phyloP scores from a whole-genome alignment of 768 basidiomycete genomes.

The Naganishia randhawae region DNA sequence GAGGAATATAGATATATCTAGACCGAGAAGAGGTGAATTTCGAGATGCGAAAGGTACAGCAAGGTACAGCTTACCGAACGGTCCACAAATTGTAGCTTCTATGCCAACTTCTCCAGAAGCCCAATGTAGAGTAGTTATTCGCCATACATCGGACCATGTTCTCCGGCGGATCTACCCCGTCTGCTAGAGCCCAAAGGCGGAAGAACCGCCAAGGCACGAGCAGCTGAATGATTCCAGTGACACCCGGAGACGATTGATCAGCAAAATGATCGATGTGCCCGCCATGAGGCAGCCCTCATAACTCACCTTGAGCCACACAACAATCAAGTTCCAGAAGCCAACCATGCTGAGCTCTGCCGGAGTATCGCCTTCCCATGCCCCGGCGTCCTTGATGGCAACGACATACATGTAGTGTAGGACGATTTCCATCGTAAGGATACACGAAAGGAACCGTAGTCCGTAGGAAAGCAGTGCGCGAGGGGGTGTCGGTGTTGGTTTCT shows the following conservation, averaged over 20 bases:
- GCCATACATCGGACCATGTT: slow-evolving; percentile 99
- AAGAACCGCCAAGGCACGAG: slow-evolving; percentile 96
- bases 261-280: too few relatives aligned
- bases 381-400: slow-evolving; percentile 82
- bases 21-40: neutral
- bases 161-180: slow-evolving; percentile 89
- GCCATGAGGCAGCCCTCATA: too few relatives aligned
- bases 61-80: slow-evolving; percentile 59
- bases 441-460: slow-evolving; percentile 65
- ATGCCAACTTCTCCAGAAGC: slow-evolving; percentile 98
- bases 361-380: slow-evolving; percentile 66
- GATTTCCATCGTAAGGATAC: slow-evolving; percentile 79
- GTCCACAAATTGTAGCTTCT: slow-evolving; percentile 95
- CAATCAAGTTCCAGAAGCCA: slow-evolving; percentile 92
- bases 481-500: slow-evolving; percentile 58
- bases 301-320: slow-evolving; percentile 91
- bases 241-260: too few relatives aligned
- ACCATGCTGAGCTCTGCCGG: slow-evolving; percentile 83
- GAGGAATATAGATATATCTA: slow-evolving; percentile 90
- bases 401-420: slow-evolving; percentile 93
- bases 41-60: neutral
- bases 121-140: slow-evolving; percentile 87
- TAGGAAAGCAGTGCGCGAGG: slow-evolving; percentile 56
- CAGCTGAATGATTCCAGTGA: too few relatives aligned
- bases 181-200: slow-evolving; percentile 82